Percentiles rank a stretch among this genome's conserved stretches.
phyloP scores from a whole-genome alignment of 2,329 filamentous ascomycete species.

The Aspergillus pseudoviridinutans region DNA sequence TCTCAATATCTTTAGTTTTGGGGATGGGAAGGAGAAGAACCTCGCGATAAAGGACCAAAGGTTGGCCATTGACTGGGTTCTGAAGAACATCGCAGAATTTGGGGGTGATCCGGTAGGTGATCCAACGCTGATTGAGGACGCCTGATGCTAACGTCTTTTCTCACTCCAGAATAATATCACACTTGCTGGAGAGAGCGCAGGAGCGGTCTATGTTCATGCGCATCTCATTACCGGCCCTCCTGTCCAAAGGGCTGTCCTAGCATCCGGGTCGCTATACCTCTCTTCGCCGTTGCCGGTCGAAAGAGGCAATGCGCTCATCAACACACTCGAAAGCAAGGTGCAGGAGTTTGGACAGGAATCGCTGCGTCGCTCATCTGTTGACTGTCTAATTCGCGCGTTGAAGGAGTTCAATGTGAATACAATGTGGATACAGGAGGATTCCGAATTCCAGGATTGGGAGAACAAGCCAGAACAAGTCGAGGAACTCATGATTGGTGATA shows the following conservation, averaged over 20 bases:
- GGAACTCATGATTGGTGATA: constrained; percentile 42
- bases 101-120: constrained; percentile 37
- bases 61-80: constrained; percentile 38
- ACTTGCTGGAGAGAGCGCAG: constrained; percentile 45
- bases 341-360: constrained; percentile 23
- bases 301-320: constrained; percentile 29
- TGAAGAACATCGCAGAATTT: constrained; percentile 37
- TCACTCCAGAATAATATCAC: constrained; percentile 36
- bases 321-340: constrained; percentile 25
- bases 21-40: constrained; percentile 39
- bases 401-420: constrained; percentile 37
- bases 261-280: constrained; percentile 42
- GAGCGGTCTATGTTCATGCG: constrained; percentile 45
- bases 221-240: constrained; percentile 34
- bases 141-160: neutral
- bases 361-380: constrained; percentile 27
- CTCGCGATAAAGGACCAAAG: constrained; percentile 37
- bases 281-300: constrained; percentile 40
- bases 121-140: neutral
- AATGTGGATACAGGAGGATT: constrained; percentile 42
- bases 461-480: constrained; percentile 28
- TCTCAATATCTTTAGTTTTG: constrained; percentile 46
- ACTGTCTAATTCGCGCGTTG: constrained; percentile 32
- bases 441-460: constrained; percentile 37
- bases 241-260: constrained; percentile 34